Base-by-base conservation (phyloP, 495 filamentous ascomycete species). In the Talaromyces adpressus region DNA sequence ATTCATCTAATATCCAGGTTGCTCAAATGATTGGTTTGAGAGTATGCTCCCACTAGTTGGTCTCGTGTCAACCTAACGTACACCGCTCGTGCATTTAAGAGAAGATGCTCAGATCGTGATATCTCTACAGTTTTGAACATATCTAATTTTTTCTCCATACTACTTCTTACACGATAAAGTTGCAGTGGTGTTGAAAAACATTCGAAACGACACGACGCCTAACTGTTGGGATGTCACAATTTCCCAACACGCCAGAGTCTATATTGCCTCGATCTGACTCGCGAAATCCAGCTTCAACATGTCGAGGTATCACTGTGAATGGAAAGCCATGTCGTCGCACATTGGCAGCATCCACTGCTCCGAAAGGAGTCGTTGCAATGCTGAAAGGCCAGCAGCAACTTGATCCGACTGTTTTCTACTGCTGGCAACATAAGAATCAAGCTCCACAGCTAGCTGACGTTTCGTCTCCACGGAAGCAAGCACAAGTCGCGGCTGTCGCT, bases 341-440 rank as follows among this genome's bases (percentile, higher is more conserved):
- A 20, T 72, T 94, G 49, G 81, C 81, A 61, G 70, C 68, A 56
- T 78, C 64, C 27, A 67, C 71, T 57, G 60, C 71, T 34, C 70
- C 69, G 1, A 71, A 72, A 23, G 71, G 69, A 63, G 75, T 80
- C 1, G 59, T 80, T 27, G 78, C 75, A 5, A 72, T 80, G 9
- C 72, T 76, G 5, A 73, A 76, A 68, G 72, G 78, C 67, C 74
- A 70, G 45, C 70, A 73, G 54, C 68, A 79, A 57, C 68, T 67
- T 62, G 78, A 77, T 30, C 74, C 76, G 22, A 73, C 82, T 9
- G 81, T 81, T 30, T 85, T 83, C 61, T 98, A 91, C 71, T 98
- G 94, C 81, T 95, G 91, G 88, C 90, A 95, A 70, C 94, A 98
- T 74, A 91, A 91, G 67, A 91, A 95, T 64, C 94, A 98, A 72